Evolutionary conservation across 2,329 filamentous ascomycete species (phyloP).

Genomic region (Paecilomyces fulvus): DNA sequence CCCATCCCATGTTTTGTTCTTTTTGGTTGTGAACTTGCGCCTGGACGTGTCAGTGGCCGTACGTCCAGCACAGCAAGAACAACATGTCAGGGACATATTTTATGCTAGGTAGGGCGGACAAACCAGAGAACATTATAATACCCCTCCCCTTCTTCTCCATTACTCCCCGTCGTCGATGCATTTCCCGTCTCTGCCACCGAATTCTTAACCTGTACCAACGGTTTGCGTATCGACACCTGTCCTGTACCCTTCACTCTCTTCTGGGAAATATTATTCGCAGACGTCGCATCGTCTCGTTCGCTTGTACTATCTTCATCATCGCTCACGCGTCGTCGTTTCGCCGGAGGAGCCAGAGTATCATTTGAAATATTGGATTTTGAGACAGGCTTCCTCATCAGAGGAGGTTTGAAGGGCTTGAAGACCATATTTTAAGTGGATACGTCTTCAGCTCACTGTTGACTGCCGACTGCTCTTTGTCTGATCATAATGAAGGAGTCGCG

Average conservation of each 20-base stretch:
- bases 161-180: not conserved
- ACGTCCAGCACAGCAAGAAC: not conserved
- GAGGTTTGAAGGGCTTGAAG: slow-evolving; percentile 40
- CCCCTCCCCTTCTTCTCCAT: slow-evolving; percentile 17
- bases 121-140: slow-evolving; percentile 44
- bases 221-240: slow-evolving; percentile 15
- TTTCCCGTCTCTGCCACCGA: slow-evolving; percentile 6
- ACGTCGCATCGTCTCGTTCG: not conserved
- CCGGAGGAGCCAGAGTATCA: slow-evolving; percentile 10
- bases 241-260: slow-evolving; percentile 2
- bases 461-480: not conserved
- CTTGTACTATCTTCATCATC: slow-evolving; percentile 9
- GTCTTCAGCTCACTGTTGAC: not conserved
- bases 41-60: slow-evolving; percentile 25
- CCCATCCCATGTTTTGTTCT: slow-evolving; percentile 70
- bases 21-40: slow-evolving; percentile 63
- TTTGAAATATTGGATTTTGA: slow-evolving; percentile 2
- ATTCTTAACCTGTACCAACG: slow-evolving; percentile 25
- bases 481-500: not conserved
- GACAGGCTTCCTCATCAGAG: slow-evolving; percentile 30
- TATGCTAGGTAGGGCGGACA: slow-evolving; percentile 1
- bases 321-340: slow-evolving; percentile 31
- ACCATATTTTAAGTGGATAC: slow-evolving; percentile 21
- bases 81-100: not conserved
- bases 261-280: not conserved